Percentiles rank a stretch among this genome's conserved stretches.
These are phyloP conservation scores for Xeromyces bisporus DNA, from an alignment of 495 filamentous ascomycete species.

Conservation along the genomic window DNA sequence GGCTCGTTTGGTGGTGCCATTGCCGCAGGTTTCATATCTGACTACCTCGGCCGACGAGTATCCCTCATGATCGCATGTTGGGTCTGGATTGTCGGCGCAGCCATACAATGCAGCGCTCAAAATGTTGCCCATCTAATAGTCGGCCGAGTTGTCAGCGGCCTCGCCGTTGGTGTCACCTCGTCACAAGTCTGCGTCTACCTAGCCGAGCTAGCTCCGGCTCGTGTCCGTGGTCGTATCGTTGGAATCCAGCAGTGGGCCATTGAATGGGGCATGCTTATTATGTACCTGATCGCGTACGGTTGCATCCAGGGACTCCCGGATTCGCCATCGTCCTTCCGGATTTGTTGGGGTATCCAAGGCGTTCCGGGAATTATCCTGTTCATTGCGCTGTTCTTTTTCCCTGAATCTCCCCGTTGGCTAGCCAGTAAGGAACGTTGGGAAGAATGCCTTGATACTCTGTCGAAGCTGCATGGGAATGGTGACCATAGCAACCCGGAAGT, in stretches of 20 bases:
- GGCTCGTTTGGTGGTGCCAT: conserved; percentile 50
- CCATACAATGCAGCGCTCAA: conserved; percentile 45
- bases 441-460: conserved; percentile 50
- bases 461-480: conserved; percentile 50
- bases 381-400: conserved; percentile 49
- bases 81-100: conserved; percentile 54
- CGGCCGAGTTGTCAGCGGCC: conserved; percentile 53
- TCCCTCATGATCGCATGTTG: conserved; percentile 48
- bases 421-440: conserved; percentile 50
- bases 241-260: conserved; percentile 65
- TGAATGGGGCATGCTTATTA: conserved; percentile 50
- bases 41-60: conserved; percentile 47
- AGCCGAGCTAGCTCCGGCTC: conserved; percentile 51
- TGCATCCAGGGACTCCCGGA: conserved; percentile 40
- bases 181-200: conserved; percentile 73
- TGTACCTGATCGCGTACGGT: conserved; percentile 44
- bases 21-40: conserved; percentile 46
- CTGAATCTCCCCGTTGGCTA: conserved; percentile 56
- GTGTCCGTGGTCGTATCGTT: conserved; percentile 50
- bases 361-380: conserved; percentile 49
- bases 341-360: conserved; percentile 58
- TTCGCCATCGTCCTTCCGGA: conserved; percentile 44
- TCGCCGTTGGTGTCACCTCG: conserved; percentile 58
- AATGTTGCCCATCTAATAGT: conserved; percentile 47
- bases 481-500: conserved; percentile 49